Base-by-base conservation (phyloP, 1,139 yeast genomes). In the Hemisphaericaspora lyxosophila region DNA sequence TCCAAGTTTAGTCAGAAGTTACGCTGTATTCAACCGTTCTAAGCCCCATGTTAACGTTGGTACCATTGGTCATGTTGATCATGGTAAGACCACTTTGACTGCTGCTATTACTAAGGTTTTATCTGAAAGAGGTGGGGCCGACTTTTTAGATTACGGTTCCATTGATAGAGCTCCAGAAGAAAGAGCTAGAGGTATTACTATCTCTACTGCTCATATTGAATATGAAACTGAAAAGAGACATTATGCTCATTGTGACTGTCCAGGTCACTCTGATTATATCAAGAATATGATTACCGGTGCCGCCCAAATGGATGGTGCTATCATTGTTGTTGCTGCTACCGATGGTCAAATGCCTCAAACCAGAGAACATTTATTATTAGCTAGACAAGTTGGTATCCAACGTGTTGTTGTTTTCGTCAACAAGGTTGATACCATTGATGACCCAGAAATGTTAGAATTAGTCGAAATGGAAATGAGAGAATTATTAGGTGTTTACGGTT, bases 381-480 rank as follows among this genome's bases (percentile, higher is more conserved):
- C 98, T 49, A 89, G 97, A 78, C 98, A 92, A 77, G 97, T 92
- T 62, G 99, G 99, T 79, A 96, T 92, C 53, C 95, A 92, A 73
- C 80, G 89, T 71, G 81, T 92, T 64, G 97, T 92, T 67, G 99
- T 92, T 39, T 92, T 86, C 56, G 97, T 94, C 48, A 92, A 92
- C 85, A 92, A 92, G 78, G 94, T 92, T 55, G 98, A 92, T 67
- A 86, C 96, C 53, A 82, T 92, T 62, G 97, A 92, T 64, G 99
- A 92, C 67, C 95, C 95, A 51, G 99, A 92, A 77, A 94, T 92
- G 97, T 80, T 92, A 69, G 99, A 94, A 75, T 84, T 94, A 58
- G 99, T 94, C 54, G 98, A 92, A 75, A 92, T 92, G 99, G 99
- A 92, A 79, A 94, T 92, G 97, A 87, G 99, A 75, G 98, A 92